Base-by-base conservation (phyloP, 768 basidiomycete species). In the Termitomyces sp. region DNA sequence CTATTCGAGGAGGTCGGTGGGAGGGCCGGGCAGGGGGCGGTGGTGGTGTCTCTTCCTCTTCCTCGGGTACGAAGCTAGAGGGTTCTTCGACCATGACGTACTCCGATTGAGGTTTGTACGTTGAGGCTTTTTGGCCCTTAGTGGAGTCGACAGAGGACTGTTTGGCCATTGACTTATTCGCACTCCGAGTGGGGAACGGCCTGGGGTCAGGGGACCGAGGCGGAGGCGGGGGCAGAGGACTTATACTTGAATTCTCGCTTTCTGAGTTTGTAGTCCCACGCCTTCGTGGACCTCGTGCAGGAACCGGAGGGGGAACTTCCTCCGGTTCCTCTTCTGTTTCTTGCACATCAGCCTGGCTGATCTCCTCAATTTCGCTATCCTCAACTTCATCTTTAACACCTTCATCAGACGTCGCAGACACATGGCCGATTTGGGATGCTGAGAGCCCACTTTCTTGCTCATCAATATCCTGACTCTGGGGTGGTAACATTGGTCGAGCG, bases 291-390 rank as follows among this genome's bases (percentile, higher is more conserved):
- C 62, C 68, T 26, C 84, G 79, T 27, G 77, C 72, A 16, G 87
- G 85, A 29, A 85, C 72, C 9, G 84, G 81, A 24, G 85, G 84
- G 0, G 83, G 78, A 3, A 71, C 71, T 51, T 79, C 80, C 52
- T 78, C 76, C 36, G 72, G 77, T 54, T 81, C 76, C 51, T 72
- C 58, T 46, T 57, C 67, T 24, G 67, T 70, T 9, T 62, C 58
- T 34, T 58, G 53, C 18, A 74, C 79, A 60, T 87, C 85, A 36
- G 84, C 81, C 58, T 85, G 76, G 9, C 70, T 74, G 9, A 86
- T 80, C 61, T 89, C 87, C 61, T 90, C 88, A 14, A 83, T 73
- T 65, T 89, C 87, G 59, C 86, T 88, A 63, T 89, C 87, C 64
- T 88, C 87, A 6, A 79, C 81, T 57, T 89, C 88, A 26, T 84